Conservation (phyloP, 2,329 filamentous ascomycete genomes). For the Ophiostoma angusticollis region DNA sequence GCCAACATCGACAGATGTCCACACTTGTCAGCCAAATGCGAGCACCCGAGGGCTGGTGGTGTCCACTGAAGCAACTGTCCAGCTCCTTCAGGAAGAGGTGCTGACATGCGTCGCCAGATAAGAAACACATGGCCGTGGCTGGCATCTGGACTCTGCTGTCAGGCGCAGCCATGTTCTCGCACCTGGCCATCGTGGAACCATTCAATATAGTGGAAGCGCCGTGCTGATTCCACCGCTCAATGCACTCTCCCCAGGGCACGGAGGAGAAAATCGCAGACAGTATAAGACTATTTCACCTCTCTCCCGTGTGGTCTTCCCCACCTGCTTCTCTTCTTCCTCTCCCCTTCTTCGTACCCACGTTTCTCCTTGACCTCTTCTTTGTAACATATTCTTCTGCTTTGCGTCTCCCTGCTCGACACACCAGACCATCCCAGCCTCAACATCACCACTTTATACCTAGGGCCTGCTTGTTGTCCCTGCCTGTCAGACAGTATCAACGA, state of each 20-base stretch:
- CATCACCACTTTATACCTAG: too few species aligned
- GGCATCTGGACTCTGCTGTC: too few species aligned
- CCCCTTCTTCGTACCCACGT: neutral
- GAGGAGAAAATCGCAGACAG: neutral
- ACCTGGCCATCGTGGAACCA: slow-evolving; percentile 12
- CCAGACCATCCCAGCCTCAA: too few species aligned
- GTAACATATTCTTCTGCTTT: neutral
- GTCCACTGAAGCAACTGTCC: too few species aligned
- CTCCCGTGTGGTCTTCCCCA: slow-evolving; percentile 3
- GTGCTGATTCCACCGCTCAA: slow-evolving; percentile 11
- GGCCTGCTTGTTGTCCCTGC: too few species aligned
- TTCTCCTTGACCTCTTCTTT: neutral
- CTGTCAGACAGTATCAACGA: too few species aligned
- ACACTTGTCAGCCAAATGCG: neutral
- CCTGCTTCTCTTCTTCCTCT: neutral
- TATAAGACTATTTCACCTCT: slow-evolving; percentile 11
- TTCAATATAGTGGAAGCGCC: slow-evolving; percentile 10
- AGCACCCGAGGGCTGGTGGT: too few species aligned
- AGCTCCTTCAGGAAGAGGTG: too few species aligned
- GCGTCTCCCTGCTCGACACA: neutral
- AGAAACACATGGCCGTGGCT: too few species aligned
- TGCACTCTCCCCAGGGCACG: slow-evolving; percentile 1
- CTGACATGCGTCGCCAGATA: too few species aligned
- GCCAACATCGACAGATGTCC: slow-evolving; percentile 8
- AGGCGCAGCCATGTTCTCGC: too few species aligned